phyloP scores from a whole-genome alignment of 257 asterid species.

The Coffea eugenioides region DNA sequence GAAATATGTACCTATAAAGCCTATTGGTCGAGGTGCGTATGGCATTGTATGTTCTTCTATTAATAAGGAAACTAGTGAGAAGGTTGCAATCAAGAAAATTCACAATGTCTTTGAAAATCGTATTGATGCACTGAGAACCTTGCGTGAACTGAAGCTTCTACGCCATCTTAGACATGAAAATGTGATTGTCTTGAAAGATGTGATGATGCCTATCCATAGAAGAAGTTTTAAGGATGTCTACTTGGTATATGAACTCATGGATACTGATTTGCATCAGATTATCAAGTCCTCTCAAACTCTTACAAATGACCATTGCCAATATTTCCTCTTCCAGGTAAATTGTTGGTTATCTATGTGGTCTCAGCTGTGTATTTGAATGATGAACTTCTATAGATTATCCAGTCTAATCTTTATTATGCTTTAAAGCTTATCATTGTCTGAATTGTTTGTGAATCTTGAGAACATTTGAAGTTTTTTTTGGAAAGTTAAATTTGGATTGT shows the following conservation, averaged over 20 bases:
- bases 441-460: constrained; percentile 7
- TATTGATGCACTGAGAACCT: constrained; percentile 28
- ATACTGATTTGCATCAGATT: constrained; percentile 31
- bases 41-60: constrained; percentile 29
- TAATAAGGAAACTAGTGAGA: constrained; percentile 26
- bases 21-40: constrained; percentile 31
- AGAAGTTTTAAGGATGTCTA: constrained; percentile 30
- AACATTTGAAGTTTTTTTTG: not conserved
- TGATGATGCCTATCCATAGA: constrained; percentile 30
- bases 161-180: constrained; percentile 30
- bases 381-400: not conserved
- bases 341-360: not conserved
- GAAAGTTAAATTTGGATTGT: not conserved
- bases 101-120: constrained; percentile 31
- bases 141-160: constrained; percentile 30
- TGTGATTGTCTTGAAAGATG: constrained; percentile 30
- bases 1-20: constrained; percentile 31
- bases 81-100: constrained; percentile 30
- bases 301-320: constrained; percentile 28
- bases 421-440: not conserved
- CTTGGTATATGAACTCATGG: constrained; percentile 32
- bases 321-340: constrained; percentile 28
- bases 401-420: not conserved
- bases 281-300: constrained; percentile 31
- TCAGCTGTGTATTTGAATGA: not conserved